Percentiles rank a stretch among this genome's conserved stretches.
phyloP scores from a whole-genome alignment of 345 rosid species.

The Lagerstroemia speciosa region DNA sequence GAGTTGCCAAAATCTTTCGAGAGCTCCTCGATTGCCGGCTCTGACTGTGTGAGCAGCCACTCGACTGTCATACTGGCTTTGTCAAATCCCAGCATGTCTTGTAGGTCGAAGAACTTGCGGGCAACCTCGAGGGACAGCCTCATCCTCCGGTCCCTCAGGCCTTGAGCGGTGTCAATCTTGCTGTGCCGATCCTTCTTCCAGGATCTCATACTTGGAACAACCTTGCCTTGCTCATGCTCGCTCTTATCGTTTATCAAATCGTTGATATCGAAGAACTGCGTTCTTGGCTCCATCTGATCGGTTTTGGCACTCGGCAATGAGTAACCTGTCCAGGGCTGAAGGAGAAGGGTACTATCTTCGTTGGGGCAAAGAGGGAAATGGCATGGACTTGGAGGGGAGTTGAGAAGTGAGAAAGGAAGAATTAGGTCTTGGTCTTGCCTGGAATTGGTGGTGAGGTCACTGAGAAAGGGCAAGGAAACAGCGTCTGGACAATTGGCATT shows the following conservation, averaged over 20 bases:
- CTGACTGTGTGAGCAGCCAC: conserved; percentile 64
- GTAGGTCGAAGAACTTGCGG: conserved; percentile 57
- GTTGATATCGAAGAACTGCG: not conserved
- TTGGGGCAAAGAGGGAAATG: conserved; percentile 31
- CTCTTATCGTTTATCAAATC: not conserved
- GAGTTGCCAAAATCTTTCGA: conserved; percentile 4
- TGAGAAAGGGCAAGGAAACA: conserved; percentile 16
- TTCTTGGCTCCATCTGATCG: not conserved
- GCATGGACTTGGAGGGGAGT: conserved; percentile 40
- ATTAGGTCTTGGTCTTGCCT: conserved; percentile 25
- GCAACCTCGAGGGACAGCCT: conserved; percentile 77
- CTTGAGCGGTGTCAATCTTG: conserved; percentile 73
- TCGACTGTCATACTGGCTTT: conserved; percentile 80
- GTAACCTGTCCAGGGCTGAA: conserved; percentile 5
- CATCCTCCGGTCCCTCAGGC: conserved; percentile 78
- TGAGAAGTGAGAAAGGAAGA: conserved; percentile 20
- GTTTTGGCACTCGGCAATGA: conserved; percentile 3
- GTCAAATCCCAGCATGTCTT: conserved; percentile 72
- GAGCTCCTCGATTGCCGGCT: conserved; percentile 45
- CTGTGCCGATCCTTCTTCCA: conserved; percentile 72
- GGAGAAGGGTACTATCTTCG: conserved; percentile 20
- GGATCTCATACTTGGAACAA: conserved; percentile 25
- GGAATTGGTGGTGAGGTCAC: conserved; percentile 16
- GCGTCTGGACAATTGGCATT: conserved; percentile 13
- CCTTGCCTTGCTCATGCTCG: not conserved